phyloP scores from a whole-genome alignment of 495 filamentous ascomycete species.

The Darksidea phi region DNA sequence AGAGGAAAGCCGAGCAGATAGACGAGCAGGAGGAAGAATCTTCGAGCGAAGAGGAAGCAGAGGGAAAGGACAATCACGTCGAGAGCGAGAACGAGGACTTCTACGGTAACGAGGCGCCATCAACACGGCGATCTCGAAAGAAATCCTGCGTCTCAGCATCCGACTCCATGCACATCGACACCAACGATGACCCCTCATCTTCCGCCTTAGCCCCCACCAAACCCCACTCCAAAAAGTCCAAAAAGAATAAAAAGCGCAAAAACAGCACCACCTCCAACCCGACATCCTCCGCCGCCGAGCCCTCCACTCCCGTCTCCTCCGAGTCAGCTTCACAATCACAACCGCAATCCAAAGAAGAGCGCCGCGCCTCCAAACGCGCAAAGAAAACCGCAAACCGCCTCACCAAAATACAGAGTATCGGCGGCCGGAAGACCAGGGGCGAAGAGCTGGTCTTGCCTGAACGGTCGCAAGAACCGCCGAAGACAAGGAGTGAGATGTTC shows the following conservation, averaged over 20 bases:
- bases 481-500: conserved; percentile 27
- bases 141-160: no score
- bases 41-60: no score
- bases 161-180: no score
- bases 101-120: neutral
- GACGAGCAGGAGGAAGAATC: conserved; percentile 4
- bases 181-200: no score
- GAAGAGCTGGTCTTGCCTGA: conserved; percentile 19
- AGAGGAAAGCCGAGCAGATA: conserved; percentile 31
- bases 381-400: neutral
- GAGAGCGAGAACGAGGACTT: conserved; percentile 19
- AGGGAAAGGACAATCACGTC: conserved; percentile 6
- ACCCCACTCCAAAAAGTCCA: neutral
- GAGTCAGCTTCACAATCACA: no score
- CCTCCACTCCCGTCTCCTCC: no score
- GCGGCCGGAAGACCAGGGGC: neutral
- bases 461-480: conserved; percentile 1
- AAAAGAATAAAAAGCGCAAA: neutral
- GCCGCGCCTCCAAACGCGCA: neutral
- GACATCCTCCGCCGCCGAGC: no score
- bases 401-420: neutral
- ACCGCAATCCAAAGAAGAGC: neutral
- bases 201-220: neutral
- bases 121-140: neutral
- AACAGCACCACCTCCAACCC: no score